These are phyloP conservation scores for Tanacetum coccineum DNA, from an alignment of 129 eudicot species.

Conservation along the genomic window DNA sequence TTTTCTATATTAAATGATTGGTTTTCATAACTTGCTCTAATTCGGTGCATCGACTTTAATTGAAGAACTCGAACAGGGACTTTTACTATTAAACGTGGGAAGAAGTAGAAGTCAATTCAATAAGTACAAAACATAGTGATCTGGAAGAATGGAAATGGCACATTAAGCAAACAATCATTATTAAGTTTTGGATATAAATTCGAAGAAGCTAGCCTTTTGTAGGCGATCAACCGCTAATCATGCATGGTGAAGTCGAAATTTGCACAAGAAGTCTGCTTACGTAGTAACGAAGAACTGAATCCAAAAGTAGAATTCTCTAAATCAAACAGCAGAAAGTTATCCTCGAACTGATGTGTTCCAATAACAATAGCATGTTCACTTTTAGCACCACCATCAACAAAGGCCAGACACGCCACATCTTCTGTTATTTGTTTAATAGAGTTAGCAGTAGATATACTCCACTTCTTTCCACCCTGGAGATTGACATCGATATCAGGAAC, in stretches of 20 bases:
- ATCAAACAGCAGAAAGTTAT: constrained; percentile 8
- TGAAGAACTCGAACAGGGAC: not conserved
- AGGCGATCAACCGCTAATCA: not conserved
- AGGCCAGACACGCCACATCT: constrained; percentile 2
- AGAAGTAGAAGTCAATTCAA: not conserved
- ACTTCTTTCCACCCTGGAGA: not conserved
- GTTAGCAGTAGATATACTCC: constrained; percentile 7
- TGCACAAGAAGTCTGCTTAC: constrained; percentile 7
- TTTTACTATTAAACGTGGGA: not conserved
- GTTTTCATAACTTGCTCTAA: not conserved
- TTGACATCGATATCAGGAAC: constrained; percentile 3
- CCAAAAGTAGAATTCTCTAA: constrained; percentile 1
- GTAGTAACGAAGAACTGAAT: constrained; percentile 4
- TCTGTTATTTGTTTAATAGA: constrained; percentile 6
- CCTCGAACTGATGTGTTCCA: constrained; percentile 7
- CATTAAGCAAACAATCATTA: not conserved
- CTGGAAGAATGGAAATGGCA: not conserved
- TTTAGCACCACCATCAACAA: constrained; percentile 12
- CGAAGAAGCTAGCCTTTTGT: not conserved
- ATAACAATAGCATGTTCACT: constrained; percentile 3
- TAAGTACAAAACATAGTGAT: not conserved
- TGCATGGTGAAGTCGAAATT: not conserved
- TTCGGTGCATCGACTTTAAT: not conserved
- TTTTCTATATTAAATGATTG: not conserved
- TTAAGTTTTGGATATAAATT: not conserved